These are phyloP conservation scores for Perkinsus marinus DNA, from an alignment of 169 alveolate genomes.

Conservation along the genomic window DNA sequence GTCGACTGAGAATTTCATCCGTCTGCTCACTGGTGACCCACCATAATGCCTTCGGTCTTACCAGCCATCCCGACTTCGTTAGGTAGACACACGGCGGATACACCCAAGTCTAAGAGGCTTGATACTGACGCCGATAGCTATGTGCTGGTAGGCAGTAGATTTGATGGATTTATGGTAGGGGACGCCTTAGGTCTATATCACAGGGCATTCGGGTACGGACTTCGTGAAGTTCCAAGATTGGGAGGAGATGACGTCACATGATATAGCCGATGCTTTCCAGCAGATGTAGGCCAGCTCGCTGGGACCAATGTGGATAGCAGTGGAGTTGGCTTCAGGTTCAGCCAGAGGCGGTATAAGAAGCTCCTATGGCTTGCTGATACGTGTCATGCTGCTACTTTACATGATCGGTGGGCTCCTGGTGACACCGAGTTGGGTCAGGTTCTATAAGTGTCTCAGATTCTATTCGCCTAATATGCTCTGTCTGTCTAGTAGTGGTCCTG, in stretches of 20 bases:
- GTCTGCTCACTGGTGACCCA: slow-evolving; percentile 9
- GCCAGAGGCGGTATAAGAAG: slow-evolving; percentile 10
- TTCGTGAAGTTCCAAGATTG: slow-evolving; percentile 29
- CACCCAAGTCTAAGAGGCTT: slow-evolving; percentile 24
- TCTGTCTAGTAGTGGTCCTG: neutral
- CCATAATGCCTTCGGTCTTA: neutral
- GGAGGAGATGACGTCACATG: slow-evolving; percentile 26
- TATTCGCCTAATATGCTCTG: neutral
- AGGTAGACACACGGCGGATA: slow-evolving; percentile 15
- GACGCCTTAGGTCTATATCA: neutral
- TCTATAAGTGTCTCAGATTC: neutral
- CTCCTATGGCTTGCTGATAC: slow-evolving; percentile 27
- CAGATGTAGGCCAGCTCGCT: slow-evolving; percentile 6
- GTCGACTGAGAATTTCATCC: slow-evolving; percentile 15
- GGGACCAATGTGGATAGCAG: neutral
- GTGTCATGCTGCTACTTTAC: slow-evolving; percentile 27
- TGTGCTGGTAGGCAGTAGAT: slow-evolving; percentile 7
- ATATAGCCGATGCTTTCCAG: slow-evolving; percentile 20
- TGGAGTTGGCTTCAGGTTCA: neutral
- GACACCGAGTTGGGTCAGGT: neutral
- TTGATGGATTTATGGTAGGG: neutral
- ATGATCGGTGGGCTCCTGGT: slow-evolving; percentile 6
- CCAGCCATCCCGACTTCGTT: neutral
- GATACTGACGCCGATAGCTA: slow-evolving; percentile 8
- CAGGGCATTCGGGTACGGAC: slow-evolving; percentile 23